Evolutionary conservation across 1,139 yeast species (phyloP), one percentile per base, ranked within the genome.

Genomic region (Arxiozyma slooffiae): DNA sequence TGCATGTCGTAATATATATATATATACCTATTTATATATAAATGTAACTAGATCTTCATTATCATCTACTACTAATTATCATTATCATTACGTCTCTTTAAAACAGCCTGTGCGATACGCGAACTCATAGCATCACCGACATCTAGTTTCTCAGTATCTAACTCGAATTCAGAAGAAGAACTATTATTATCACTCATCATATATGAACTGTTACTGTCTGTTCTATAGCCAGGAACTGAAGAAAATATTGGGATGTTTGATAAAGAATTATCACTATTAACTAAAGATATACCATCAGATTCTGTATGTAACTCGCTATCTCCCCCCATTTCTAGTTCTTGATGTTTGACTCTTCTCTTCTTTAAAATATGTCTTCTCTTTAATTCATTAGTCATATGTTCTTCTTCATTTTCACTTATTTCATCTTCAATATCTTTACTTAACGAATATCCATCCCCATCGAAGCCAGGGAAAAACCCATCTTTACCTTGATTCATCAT

Each of bases 401-500:
- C 62, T 48, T 61, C 60, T 20, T 44, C 47, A 16, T 53, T 54
- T 24, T 57, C 60, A 39, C 56, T 56, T 42, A 56, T 56, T 24
- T 60, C 60, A 39, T 52, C 52, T 44, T 53, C 53, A 30, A 55
- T 51, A 4, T 53, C 51, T 36, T 52, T 44, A 17, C 26, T 21
- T 24, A 41, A 26, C 2, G 47, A 26, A 14, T 23, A 23, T 20
- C 34, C 45, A 42, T 37, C 60, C 22, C 51, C 53, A 18, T 78
- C 73, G 22, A 79, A 74, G 59, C 80, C 85, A 7, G 82, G 81
- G 62, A 81, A 82, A 47, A 83, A 74, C 40, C 71, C 75, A 0
- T 87, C 86, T 1, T 89, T 89, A 48, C 80, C 72, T 47, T 71
- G 75, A 54, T 81, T 77, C 56, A 83, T 77, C 38, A 81, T 75